A percentile compares a stretch with the other conserved stretches of the same genome.
These are phyloP conservation scores for Eucalyptus pauciflora DNA, from an alignment of 345 rosid genomes.

Conservation along the genomic window DNA sequence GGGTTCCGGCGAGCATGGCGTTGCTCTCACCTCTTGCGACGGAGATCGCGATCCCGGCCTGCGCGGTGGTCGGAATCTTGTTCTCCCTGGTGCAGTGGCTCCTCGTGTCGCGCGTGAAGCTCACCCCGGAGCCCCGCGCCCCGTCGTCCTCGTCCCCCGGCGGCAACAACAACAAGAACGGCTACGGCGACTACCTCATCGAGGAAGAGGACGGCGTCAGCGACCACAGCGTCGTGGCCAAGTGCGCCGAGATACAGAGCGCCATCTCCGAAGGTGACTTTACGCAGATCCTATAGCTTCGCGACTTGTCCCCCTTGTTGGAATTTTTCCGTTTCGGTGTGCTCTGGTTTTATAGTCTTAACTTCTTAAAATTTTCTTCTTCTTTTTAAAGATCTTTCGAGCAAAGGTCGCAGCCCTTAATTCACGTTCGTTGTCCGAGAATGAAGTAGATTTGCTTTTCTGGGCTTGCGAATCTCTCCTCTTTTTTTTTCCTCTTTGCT, in stretches of 20 bases:
- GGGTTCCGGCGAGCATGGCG: not conserved
- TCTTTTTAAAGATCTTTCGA: not conserved
- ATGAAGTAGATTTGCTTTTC: not conserved
- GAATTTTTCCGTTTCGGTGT: not conserved
- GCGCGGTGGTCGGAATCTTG: conserved; percentile 23
- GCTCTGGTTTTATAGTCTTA: not conserved
- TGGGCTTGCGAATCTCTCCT: not conserved
- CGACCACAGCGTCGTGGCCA: conserved; percentile 14
- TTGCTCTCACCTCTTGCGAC: conserved; percentile 22
- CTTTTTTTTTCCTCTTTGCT: no score
- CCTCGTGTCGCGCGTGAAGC: conserved; percentile 22
- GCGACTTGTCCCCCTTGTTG: not conserved
- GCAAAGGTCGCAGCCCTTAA: not conserved
- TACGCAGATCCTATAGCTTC: not conserved
- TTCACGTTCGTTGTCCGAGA: not conserved
- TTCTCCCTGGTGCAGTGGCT: conserved; percentile 26
- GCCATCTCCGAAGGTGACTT: conserved; percentile 31
- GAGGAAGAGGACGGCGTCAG: conserved; percentile 30
- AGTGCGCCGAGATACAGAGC: conserved; percentile 28
- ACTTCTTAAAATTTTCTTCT: not conserved
- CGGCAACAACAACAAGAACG: conserved; percentile 5
- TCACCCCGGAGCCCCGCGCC: not conserved
- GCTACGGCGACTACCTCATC: conserved; percentile 16
- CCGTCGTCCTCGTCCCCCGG: not conserved
- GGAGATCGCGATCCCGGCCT: conserved; percentile 21